Conservation (phyloP, 768 basidiomycete genomes). For the Crassisporium funariophilum region DNA sequence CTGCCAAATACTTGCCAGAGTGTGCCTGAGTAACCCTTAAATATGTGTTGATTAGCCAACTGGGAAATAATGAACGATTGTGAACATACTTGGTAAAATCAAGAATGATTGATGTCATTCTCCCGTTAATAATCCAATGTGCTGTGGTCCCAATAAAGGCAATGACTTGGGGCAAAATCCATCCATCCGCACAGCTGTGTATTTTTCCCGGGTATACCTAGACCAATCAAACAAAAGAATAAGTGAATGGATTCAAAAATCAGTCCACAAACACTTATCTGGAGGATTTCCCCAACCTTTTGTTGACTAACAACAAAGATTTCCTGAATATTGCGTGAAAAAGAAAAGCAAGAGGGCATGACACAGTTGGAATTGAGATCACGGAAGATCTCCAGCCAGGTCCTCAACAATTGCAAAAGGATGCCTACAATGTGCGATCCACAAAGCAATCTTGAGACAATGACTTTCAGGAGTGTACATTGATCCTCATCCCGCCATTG, state of each 20-base stretch:
- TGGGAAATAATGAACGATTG: not conserved
- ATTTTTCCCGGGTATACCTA: not conserved
- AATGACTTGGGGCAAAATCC: not conserved
- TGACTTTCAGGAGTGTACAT: too few relatives aligned
- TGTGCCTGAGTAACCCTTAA: too few relatives aligned
- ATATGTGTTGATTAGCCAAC: too few relatives aligned
- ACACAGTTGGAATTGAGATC: not conserved
- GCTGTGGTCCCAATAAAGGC: not conserved
- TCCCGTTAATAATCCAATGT: not conserved
- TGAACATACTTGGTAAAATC: not conserved
- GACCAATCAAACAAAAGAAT: not conserved
- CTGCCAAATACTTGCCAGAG: too few relatives aligned
- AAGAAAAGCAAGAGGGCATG: not conserved
- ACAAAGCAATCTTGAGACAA: not conserved
- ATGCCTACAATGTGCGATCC: not conserved
- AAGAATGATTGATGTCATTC: not conserved
- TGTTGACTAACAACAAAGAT: not conserved
- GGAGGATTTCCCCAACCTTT: not conserved
- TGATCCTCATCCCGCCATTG: too few relatives aligned
- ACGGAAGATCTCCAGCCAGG: not conserved
- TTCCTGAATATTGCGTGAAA: too few relatives aligned
- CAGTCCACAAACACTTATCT: not conserved
- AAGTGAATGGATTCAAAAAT: not conserved
- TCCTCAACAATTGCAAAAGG: not conserved
- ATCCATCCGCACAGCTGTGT: too few relatives aligned